Percentiles rank a stretch among this genome's conserved stretches.
These are phyloP conservation scores for Phytophthora pseudosyringae DNA, from an alignment of 352 stramenopile genomes.

Conservation along the genomic window DNA sequence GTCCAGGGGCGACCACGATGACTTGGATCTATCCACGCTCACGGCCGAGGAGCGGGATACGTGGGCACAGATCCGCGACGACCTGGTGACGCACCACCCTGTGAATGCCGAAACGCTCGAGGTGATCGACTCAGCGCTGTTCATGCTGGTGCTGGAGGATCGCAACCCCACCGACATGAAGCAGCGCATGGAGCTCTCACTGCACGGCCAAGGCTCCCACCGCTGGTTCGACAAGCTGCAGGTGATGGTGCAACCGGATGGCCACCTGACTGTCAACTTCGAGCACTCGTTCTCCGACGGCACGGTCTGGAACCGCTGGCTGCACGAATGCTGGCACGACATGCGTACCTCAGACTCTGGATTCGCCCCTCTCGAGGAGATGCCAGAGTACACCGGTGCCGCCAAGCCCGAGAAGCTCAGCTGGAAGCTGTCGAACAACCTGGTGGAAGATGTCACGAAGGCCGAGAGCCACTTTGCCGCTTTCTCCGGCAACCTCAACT, in stretches of 20 bases:
- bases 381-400: slow-evolving; percentile 59
- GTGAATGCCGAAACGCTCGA: slow-evolving; percentile 76
- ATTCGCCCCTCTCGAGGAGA: slow-evolving; percentile 67
- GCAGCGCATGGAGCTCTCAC: slow-evolving; percentile 80
- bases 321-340: slow-evolving; percentile 92
- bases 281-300: slow-evolving; percentile 95
- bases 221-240: slow-evolving; percentile 96
- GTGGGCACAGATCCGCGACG: slow-evolving; percentile 82
- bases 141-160: slow-evolving; percentile 90
- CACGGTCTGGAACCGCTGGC: slow-evolving; percentile 93
- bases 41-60: slow-evolving; percentile 86
- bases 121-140: slow-evolving; percentile 90
- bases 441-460: slow-evolving; percentile 77
- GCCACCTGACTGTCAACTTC: slow-evolving; percentile 93
- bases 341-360: slow-evolving; percentile 83
- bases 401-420: slow-evolving; percentile 58
- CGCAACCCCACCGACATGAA: slow-evolving; percentile 65
- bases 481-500: slow-evolving; percentile 72
- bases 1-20: slow-evolving; percentile 49
- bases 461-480: slow-evolving; percentile 71
- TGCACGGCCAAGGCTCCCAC: slow-evolving; percentile 83
- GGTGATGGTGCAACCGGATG: slow-evolving; percentile 85
- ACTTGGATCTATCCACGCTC: slow-evolving; percentile 78
- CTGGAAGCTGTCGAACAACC: slow-evolving; percentile 83
- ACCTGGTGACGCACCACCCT: slow-evolving; percentile 69